Percentiles rank a stretch among this genome's conserved stretches.
Conservation (phyloP, 176 grass and related monocot genomes). For the Alloteropsis semialata region DNA sequence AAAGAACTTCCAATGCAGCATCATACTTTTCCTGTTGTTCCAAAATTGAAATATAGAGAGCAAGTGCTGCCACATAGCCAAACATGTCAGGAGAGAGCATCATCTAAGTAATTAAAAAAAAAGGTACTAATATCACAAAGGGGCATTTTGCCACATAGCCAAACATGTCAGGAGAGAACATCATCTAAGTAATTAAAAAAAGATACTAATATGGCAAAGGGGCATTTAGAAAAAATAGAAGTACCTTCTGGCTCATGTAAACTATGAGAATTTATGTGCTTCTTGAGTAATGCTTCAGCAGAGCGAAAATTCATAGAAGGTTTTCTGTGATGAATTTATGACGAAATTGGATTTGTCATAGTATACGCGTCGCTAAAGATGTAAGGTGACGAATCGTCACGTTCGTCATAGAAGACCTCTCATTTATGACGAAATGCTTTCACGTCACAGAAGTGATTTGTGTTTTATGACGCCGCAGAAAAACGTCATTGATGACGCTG, state of each 20-base stretch:
- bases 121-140: neutral
- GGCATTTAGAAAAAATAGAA: slow-evolving; percentile 22
- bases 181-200: neutral
- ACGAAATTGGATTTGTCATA: too few relatives aligned
- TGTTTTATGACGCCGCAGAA: too few relatives aligned
- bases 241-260: slow-evolving; percentile 94
- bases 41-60: slow-evolving; percentile 85
- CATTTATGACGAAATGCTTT: too few relatives aligned
- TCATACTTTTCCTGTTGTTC: slow-evolving; percentile 95
- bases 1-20: slow-evolving; percentile 82
- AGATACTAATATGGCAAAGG: neutral
- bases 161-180: slow-evolving; percentile 36
- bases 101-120: neutral
- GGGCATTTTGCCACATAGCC: slow-evolving; percentile 41
- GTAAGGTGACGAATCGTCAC: too few relatives aligned
- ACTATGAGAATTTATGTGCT: slow-evolving; percentile 80
- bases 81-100: slow-evolving; percentile 33
- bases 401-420: too few relatives aligned
- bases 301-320: too few relatives aligned
- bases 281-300: slow-evolving; percentile 88
- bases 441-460: too few relatives aligned
- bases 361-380: too few relatives aligned
- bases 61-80: slow-evolving; percentile 58
- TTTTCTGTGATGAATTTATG: too few relatives aligned
- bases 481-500: too few relatives aligned